phyloP scores from a whole-genome alignment of 306 rosid genomes.

The Macrotyloma uniflorum region DNA sequence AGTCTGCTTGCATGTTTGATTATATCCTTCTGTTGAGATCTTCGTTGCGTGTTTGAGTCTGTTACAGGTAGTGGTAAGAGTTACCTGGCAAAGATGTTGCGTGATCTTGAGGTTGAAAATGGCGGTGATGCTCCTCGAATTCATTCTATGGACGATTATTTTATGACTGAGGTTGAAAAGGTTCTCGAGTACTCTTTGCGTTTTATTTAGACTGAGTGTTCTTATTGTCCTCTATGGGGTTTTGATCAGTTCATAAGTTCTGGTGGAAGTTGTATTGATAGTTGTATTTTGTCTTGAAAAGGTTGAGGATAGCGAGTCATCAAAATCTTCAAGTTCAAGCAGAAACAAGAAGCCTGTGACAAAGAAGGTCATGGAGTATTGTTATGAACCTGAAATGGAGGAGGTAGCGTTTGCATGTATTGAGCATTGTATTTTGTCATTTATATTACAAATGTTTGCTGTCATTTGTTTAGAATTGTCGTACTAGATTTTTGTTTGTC shows the following conservation, averaged over 20 bases:
- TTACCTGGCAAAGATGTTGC: conserved; percentile 94
- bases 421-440: conserved; percentile 17
- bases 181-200: conserved; percentile 42
- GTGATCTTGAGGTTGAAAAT: conserved; percentile 89
- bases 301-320: conserved; percentile 74
- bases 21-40: conserved; percentile 22
- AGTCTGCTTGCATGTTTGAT: conserved; percentile 25
- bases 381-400: conserved; percentile 99
- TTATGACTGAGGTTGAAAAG: conserved; percentile 97
- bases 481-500: not conserved
- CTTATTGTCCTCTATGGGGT: conserved; percentile 1
- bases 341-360: conserved; percentile 76
- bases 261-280: conserved; percentile 25
- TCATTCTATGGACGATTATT: conserved; percentile 98
- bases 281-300: conserved; percentile 39
- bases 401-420: conserved; percentile 62
- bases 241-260: conserved; percentile 22
- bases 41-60: conserved; percentile 26
- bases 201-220: conserved; percentile 19
- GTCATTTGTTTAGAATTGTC: conserved; percentile 21
- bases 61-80: conserved; percentile 94
- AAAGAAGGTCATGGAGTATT: conserved; percentile 94
- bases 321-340: conserved; percentile 71
- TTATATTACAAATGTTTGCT: conserved; percentile 15
- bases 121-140: conserved; percentile 92